Evolutionary conservation across 192 early-diverging fungal species (phyloP).

Genomic region (Paraglomus brasilianum): DNA sequence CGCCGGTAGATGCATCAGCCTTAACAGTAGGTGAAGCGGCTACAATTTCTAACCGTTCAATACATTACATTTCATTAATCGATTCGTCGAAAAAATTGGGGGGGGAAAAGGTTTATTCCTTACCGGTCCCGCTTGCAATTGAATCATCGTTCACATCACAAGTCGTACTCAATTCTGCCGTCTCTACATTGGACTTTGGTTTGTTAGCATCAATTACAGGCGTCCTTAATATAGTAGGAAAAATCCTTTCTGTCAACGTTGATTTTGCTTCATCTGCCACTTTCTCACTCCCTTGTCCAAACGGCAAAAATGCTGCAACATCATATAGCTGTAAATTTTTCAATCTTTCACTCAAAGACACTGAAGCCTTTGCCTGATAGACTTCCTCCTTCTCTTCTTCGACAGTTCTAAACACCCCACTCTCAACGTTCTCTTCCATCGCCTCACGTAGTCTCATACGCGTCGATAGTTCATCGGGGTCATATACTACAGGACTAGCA

Average conservation of each 20-base stretch:
- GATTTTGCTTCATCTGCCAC: not conserved
- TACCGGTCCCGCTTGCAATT: not conserved
- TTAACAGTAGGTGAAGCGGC: not conserved
- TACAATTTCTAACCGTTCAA: no score
- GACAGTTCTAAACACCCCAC: no score
- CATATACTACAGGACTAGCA: not conserved
- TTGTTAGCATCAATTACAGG: not conserved
- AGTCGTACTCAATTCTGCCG: not conserved
- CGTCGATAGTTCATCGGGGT: not conserved
- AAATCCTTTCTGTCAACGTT: constrained; percentile 3
- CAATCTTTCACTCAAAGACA: constrained; percentile 9
- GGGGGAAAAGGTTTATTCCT: not conserved
- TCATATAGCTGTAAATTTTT: not conserved
- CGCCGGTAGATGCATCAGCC: not conserved
- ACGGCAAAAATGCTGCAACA: constrained; percentile 13
- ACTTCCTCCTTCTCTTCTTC: constrained; percentile 18
- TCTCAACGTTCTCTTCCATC: no score
- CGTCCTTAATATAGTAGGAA: not conserved
- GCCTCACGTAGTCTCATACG: not conserved
- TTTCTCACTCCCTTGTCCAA: not conserved
- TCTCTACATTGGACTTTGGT: not conserved
- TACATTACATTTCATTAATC: no score
- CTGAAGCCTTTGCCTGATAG: not conserved
- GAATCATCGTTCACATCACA: not conserved
- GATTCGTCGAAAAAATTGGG: not conserved